A percentile compares a stretch with the other conserved stretches of the same genome.
phyloP scores from a whole-genome alignment of 768 basidiomycete genomes.

The Pisolithus marmoratus region DNA sequence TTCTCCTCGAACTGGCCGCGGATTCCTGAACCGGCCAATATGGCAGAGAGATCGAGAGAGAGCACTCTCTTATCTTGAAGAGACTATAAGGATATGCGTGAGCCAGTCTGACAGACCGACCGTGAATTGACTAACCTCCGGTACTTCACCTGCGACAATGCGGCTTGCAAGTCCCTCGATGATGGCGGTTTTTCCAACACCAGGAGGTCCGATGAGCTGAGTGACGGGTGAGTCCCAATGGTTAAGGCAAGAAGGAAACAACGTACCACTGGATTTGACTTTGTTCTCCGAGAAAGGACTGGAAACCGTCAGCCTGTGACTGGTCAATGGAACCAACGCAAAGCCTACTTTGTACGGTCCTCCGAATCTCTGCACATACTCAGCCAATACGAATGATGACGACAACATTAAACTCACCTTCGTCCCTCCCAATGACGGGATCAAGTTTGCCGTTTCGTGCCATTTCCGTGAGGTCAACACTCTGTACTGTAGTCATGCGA shows the following conservation, averaged over 20 bases:
- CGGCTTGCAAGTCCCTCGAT: conserved; percentile 84
- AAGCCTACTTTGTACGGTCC: conserved; percentile 81
- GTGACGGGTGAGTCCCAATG: background rate
- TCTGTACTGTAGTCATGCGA: conserved; percentile 36
- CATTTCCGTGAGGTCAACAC: conserved; percentile 77
- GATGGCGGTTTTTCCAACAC: conserved; percentile 92
- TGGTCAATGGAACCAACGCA: background rate
- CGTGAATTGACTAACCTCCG: conserved; percentile 53
- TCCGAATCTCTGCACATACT: conserved; percentile 61
- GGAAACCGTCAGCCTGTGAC: background rate
- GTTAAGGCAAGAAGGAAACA: background rate
- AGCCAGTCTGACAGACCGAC: background rate
- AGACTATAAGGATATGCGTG: conserved; percentile 45
- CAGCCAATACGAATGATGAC: background rate
- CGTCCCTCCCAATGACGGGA: conserved; percentile 85
- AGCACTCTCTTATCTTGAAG: conserved; percentile 85
- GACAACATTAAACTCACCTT: conserved; percentile 39
- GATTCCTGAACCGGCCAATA: conserved; percentile 87
- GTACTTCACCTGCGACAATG: conserved; percentile 85
- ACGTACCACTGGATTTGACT: conserved; percentile 84
- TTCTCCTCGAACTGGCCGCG: conserved; percentile 92
- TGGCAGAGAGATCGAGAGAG: conserved; percentile 74
- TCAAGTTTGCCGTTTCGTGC: conserved; percentile 84
- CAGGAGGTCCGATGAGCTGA: conserved; percentile 78
- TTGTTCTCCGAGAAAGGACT: conserved; percentile 86